phyloP scores from a whole-genome alignment of 1,284 basidiomycete species.

The Pyrrhoderma noxium region DNA sequence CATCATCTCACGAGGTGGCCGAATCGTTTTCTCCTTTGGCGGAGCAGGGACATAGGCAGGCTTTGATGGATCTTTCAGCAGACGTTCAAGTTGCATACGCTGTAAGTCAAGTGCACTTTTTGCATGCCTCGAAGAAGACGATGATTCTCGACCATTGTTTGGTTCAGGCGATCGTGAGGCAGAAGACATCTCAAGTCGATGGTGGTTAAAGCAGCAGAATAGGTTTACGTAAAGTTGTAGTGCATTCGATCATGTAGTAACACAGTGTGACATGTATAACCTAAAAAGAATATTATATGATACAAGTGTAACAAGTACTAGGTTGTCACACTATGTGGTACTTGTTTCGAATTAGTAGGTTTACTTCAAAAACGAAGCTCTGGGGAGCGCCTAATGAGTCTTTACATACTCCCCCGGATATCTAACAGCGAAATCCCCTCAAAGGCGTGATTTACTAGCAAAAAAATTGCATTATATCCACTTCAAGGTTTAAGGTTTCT shows the following conservation, averaged over 20 bases:
- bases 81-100: conserved; percentile 69
- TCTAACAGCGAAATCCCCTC: too few relatives aligned
- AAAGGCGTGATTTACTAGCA: too few relatives aligned
- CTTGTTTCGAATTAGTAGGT: too few relatives aligned
- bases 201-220: not conserved
- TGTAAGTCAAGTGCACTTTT: conserved; percentile 67
- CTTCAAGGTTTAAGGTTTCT: too few relatives aligned
- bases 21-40: conserved; percentile 71
- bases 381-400: too few relatives aligned
- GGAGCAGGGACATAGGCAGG: conserved; percentile 68
- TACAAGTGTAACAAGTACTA: too few relatives aligned
- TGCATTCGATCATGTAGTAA: too few relatives aligned
- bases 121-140: conserved; percentile 44
- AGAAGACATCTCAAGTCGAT: conserved; percentile 11
- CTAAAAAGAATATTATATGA: not conserved
- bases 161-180: conserved; percentile 26
- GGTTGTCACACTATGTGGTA: too few relatives aligned
- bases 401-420: too few relatives aligned
- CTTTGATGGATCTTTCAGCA: conserved; percentile 83
- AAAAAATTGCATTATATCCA: too few relatives aligned
- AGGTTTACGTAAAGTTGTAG: conserved; percentile 4
- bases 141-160: conserved; percentile 22
- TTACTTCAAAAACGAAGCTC: too few relatives aligned
- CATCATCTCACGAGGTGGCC: conserved; percentile 90
- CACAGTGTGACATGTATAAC: too few relatives aligned